Evolutionary conservation across 345 rosid species (phyloP), one percentile per base, ranked within the genome.

Genomic region (Hibiscus syriacus): DNA sequence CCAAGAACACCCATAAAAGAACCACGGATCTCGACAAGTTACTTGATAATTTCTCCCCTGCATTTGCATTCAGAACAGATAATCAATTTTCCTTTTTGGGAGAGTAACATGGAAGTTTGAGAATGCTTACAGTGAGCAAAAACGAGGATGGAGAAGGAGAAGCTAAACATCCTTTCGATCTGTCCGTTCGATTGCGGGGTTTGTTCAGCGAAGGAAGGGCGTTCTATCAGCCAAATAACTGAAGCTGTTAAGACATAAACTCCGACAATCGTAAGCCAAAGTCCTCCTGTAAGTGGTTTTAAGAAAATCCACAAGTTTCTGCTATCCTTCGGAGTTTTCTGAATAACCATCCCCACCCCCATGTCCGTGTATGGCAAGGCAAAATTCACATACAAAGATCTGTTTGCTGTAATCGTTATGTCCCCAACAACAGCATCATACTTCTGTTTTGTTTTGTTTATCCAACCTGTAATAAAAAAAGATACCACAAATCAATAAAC

Each of bases 1-100:
- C 73, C n/a, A 75, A 79, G 50, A 83, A 81, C 54, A 76, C 66
- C 87, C 85, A 83, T 4, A 81, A 64, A 0, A 75, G 2, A 57
- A 81, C 76, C 20, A 81, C 74, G 64, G 77, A 76, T 64, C 79
- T 76, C 20, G 81, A 54, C 14, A 75, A 73, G 23, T 79, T 80
- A 77, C 78, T 83, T 2, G 58, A 4, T 16, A 83, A 30, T 52
- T 54, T 82, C 55, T 79, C 85, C 36, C 70, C 70, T 68, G 65
- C 16, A 27, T 22, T 11, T 29, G 23, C 57, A 23, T 43, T 43
- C n/a, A n/a, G n/a, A n/a, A n/a, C n/a, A n/a, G n/a, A n/a, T n/a
- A n/a, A n/a, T n/a, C n/a, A n/a, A n/a, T n/a, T n/a, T n/a, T n/a
- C n/a, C n/a, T n/a, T n/a, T n/a, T n/a, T n/a, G n/a, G n/a, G n/a